A percentile compares a stretch with the other conserved stretches of the same genome.
Evolutionary conservation across 805 yeast species (phyloP).

Genomic region (Kregervanrija fluxuum): DNA sequence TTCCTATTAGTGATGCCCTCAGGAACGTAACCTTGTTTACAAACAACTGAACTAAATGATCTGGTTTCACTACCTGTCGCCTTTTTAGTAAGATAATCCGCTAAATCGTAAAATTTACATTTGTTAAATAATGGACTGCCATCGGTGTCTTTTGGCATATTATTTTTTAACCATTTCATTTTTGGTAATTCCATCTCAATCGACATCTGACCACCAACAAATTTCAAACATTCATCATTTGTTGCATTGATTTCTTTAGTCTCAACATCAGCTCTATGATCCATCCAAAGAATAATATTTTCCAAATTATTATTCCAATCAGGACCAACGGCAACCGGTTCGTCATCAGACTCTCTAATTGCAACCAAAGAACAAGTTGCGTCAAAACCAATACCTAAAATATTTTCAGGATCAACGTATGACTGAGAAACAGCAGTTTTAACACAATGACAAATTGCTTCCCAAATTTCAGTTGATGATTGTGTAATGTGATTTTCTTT

Average conservation of each 20-base stretch:
- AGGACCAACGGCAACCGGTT: slow-evolving; percentile 88
- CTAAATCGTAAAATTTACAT: slow-evolving; percentile 83
- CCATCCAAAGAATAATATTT: slow-evolving; percentile 96
- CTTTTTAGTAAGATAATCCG: slow-evolving; percentile 85
- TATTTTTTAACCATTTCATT: slow-evolving; percentile 89
- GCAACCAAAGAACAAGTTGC: slow-evolving; percentile 96
- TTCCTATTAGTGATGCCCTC: slow-evolving; percentile 84
- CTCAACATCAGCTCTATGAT: slow-evolving; percentile 85
- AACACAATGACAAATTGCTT: slow-evolving; percentile 76
- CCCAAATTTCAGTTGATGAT: slow-evolving; percentile 88
- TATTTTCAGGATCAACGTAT: slow-evolving; percentile 56
- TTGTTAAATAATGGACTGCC: slow-evolving; percentile 35
- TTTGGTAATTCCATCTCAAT: slow-evolving; percentile 98
- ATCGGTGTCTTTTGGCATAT: slow-evolving; percentile 51
- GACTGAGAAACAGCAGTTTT: slow-evolving; percentile 67
- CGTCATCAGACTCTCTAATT: slow-evolving; percentile 52
- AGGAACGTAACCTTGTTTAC: slow-evolving; percentile 94
- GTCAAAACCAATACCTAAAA: slow-evolving; percentile 90
- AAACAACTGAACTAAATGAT: slow-evolving; percentile 83
- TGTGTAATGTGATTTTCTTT: slow-evolving; percentile 75
- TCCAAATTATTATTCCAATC: slow-evolving; percentile 66
- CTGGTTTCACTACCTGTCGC: slow-evolving; percentile 87
- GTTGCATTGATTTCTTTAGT: slow-evolving; percentile 78
- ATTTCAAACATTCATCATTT: slow-evolving; percentile 69
- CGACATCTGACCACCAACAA: slow-evolving; percentile 97